These are phyloP conservation scores for Jasminum sambac DNA, from an alignment of 257 asterid genomes.

Conservation along the genomic window DNA sequence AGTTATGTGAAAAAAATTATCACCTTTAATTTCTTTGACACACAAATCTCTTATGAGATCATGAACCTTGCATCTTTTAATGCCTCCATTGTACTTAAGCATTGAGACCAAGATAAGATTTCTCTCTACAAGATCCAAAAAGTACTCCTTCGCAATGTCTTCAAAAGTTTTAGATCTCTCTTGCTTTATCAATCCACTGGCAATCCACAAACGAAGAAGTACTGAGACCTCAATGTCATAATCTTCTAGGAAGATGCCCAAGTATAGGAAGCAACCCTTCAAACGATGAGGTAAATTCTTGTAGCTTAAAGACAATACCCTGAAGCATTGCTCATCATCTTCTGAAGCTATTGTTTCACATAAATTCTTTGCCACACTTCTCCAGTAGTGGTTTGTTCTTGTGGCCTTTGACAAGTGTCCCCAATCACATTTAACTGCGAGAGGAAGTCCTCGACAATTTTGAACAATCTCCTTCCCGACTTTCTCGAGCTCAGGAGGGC, in stretches of 20 bases:
- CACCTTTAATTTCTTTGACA: too few relatives aligned
- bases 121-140: neutral
- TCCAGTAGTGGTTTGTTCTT: neutral
- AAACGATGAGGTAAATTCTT: conserved; percentile 12
- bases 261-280: conserved; percentile 14
- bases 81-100: neutral
- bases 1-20: too few relatives aligned
- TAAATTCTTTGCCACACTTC: too few relatives aligned
- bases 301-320: neutral
- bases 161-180: neutral
- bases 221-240: neutral
- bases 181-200: neutral
- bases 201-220: conserved; percentile 16
- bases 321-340: too few relatives aligned
- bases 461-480: conserved; percentile 1
- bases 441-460: neutral
- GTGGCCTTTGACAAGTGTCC: conserved; percentile 7
- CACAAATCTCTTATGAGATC: neutral
- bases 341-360: too few relatives aligned
- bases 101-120: neutral
- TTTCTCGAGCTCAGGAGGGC: neutral
- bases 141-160: conserved; percentile 12
- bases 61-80: conserved; percentile 3
- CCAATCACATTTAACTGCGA: too few relatives aligned
- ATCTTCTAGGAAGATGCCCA: conserved; percentile 15